phyloP scores from a whole-genome alignment of 2,329 filamentous ascomycete genomes.

The Trichoderma oligosporum region DNA sequence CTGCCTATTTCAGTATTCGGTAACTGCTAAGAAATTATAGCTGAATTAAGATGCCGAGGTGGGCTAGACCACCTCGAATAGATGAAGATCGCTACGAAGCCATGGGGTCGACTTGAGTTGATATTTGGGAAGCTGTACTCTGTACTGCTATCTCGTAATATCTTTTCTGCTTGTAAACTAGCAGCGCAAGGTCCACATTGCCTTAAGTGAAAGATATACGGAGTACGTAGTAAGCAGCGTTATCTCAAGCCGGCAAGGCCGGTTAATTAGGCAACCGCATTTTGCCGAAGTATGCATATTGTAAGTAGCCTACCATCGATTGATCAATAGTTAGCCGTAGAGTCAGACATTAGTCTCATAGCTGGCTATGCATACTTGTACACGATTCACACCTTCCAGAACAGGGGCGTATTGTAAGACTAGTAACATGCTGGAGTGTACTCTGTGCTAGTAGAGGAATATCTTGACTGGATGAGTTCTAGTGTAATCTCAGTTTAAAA shows the following conservation, averaged over 20 bases:
- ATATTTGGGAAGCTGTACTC: background rate
- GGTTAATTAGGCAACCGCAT: background rate
- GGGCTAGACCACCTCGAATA: background rate
- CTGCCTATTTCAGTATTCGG: conserved; percentile 2
- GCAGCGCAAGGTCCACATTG: background rate
- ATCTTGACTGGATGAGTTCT: background rate
- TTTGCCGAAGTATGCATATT: background rate
- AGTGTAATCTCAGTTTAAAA: background rate
- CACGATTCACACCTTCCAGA: background rate
- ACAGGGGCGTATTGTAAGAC: background rate
- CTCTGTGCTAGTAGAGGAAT: background rate
- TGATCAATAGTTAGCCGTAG: background rate
- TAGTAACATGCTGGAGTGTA: background rate
- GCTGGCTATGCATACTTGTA: background rate
- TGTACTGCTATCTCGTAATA: no score
- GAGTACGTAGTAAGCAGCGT: background rate
- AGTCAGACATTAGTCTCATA: background rate
- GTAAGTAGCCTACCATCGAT: background rate
- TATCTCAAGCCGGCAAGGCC: background rate
- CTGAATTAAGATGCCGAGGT: conserved; percentile 1
- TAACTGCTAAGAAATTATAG: background rate
- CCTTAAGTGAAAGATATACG: background rate
- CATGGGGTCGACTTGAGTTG: background rate
- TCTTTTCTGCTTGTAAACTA: background rate
- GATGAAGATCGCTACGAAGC: background rate